Percentiles rank a stretch among this genome's conserved stretches.
Conservation (phyloP, 1,139 yeast genomes). For the Diutina pseudorugosa region DNA sequence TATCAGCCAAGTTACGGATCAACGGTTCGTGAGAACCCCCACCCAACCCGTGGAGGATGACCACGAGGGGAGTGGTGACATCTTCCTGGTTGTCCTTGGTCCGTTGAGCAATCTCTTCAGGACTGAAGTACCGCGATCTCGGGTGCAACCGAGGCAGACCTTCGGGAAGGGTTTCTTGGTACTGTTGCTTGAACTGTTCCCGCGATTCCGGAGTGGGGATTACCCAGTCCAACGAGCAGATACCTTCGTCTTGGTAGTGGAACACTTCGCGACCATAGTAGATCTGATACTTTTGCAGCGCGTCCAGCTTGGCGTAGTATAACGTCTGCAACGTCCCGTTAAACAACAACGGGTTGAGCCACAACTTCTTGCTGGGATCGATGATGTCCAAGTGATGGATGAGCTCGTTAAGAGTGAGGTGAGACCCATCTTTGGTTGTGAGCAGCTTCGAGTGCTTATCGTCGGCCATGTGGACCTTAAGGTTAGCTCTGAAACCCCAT, state of each 20-base stretch:
- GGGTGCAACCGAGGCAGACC: constrained; percentile 70
- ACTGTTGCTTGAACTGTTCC: constrained; percentile 36
- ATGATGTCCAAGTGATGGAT: constrained; percentile 16
- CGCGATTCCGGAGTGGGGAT: constrained; percentile 35
- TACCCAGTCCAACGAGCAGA: constrained; percentile 70
- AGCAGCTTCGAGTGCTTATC: constrained; percentile 12
- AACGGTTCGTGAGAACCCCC: constrained; percentile 91
- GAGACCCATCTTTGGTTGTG: not conserved
- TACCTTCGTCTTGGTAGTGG: constrained; percentile 49
- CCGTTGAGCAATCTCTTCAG: constrained; percentile 19
- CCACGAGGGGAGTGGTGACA: constrained; percentile 44
- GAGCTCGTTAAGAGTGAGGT: constrained; percentile 14
- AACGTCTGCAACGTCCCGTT: constrained; percentile 72
- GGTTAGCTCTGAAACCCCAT: constrained; percentile 31
- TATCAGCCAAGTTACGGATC: constrained; percentile 49
- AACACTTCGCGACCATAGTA: constrained; percentile 71
- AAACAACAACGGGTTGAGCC: constrained; percentile 51
- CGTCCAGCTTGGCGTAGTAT: constrained; percentile 46
- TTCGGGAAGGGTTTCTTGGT: constrained; percentile 44
- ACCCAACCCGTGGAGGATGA: constrained; percentile 73
- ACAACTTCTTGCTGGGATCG: constrained; percentile 26
- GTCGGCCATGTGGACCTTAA: constrained; percentile 17
- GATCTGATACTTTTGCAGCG: constrained; percentile 39
- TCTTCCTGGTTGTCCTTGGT: constrained; percentile 16
- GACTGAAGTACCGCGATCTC: constrained; percentile 59